Conservation (phyloP, 2,329 filamentous ascomycete species). For the Calonectria crousiana region DNA sequence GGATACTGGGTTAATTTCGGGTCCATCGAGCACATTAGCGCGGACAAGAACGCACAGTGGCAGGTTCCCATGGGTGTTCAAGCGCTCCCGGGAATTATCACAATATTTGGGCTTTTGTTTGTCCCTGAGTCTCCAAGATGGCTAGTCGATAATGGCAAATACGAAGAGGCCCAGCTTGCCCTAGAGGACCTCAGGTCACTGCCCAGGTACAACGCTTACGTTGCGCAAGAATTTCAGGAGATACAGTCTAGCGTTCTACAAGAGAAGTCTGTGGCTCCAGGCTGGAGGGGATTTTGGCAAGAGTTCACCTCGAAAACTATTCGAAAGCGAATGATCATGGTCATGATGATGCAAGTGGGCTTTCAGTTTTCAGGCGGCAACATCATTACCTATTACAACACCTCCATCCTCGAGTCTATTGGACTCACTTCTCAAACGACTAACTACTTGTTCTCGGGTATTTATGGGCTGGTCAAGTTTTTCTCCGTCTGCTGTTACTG, state of each 20-base stretch:
- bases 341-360: slow-evolving; percentile 23
- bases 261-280: background rate
- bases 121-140: background rate
- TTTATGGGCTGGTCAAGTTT: slow-evolving; percentile 23
- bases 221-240: background rate
- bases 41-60: slow-evolving; percentile 1
- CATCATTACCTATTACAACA: slow-evolving; percentile 22
- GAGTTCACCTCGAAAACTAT: slow-evolving; percentile 13
- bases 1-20: slow-evolving; percentile 25
- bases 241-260: background rate
- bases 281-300: background rate
- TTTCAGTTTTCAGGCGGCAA: slow-evolving; percentile 23
- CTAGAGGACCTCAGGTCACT: background rate
- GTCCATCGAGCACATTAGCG: slow-evolving; percentile 12
- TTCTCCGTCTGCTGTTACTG: slow-evolving; percentile 16
- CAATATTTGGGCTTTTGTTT: background rate
- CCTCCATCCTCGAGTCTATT: slow-evolving; percentile 17
- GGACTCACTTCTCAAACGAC: slow-evolving; percentile 10
- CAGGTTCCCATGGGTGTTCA: background rate
- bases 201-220: background rate
- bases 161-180: background rate
- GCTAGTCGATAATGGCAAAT: background rate
- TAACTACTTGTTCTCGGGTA: slow-evolving; percentile 21
- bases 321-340: slow-evolving; percentile 19
- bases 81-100: slow-evolving; percentile 8